Percentiles rank a stretch among this genome's conserved stretches.
Conservation (phyloP, 202 grass and related monocot species). For the Elaeis oleifera region DNA sequence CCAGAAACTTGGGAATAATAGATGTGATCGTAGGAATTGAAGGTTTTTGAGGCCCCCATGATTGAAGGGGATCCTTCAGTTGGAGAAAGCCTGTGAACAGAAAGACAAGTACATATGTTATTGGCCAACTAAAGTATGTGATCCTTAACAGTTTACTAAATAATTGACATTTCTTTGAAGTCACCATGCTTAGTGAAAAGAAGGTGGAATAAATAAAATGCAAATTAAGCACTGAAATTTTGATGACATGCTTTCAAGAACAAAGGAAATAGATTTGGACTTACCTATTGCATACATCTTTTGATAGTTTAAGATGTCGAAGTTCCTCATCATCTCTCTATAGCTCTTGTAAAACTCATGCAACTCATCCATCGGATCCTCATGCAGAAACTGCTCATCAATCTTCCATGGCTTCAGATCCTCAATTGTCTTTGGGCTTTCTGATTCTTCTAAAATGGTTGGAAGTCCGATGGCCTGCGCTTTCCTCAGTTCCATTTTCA, state of each 20-base stretch:
- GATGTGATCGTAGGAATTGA: conserved; percentile 51
- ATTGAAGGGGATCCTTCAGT: conserved; percentile 54
- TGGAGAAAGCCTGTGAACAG: conserved; percentile 74
- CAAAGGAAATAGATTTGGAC: conserved; percentile 10
- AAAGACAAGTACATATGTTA: neutral
- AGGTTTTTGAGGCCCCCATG: conserved; percentile 41
- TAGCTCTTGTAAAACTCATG: conserved; percentile 85
- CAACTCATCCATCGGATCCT: conserved; percentile 89
- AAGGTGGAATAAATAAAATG: too few relatives aligned
- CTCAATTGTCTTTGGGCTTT: conserved; percentile 68
- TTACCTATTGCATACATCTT: conserved; percentile 99
- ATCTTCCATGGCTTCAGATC: conserved; percentile 87
- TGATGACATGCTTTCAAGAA: neutral
- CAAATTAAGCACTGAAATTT: too few relatives aligned
- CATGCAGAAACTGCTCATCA: conserved; percentile 69
- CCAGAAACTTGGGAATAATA: conserved; percentile 63
- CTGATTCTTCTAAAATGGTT: conserved; percentile 85
- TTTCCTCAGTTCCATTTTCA: conserved; percentile 92
- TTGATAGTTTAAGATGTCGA: conserved; percentile 90
- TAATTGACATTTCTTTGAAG: too few relatives aligned
- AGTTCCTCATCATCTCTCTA: conserved; percentile 94
- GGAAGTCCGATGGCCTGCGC: conserved; percentile 58
- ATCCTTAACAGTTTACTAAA: neutral
- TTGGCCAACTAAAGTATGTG: too few relatives aligned
- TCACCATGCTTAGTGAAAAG: too few relatives aligned